Percentiles rank a stretch among this genome's conserved stretches.
These are phyloP conservation scores for Backusella liffmaniae DNA, from an alignment of 192 early-diverging fungal species.

Conservation along the genomic window DNA sequence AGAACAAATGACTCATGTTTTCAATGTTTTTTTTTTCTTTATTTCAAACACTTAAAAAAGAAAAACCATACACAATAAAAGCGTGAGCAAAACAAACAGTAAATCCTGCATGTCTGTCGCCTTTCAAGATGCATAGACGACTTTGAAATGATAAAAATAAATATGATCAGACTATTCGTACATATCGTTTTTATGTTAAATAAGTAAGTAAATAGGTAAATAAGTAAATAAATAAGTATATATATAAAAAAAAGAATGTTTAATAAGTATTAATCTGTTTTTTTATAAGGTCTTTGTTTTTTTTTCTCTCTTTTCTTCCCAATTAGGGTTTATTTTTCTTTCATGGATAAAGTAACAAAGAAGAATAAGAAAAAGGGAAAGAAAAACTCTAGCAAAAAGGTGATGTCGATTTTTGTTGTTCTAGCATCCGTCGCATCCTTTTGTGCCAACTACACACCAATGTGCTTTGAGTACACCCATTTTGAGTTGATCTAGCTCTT, in stretches of 20 bases:
- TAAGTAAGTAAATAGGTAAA: neutral
- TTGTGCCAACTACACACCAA: neutral
- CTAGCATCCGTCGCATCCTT: neutral
- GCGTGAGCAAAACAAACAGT: neutral
- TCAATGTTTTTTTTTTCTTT: neutral
- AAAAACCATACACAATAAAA: neutral
- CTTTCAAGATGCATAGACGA: neutral
- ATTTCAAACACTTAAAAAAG: neutral
- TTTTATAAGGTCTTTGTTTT: neutral
- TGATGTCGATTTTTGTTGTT: neutral
- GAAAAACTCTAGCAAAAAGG: neutral
- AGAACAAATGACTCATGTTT: neutral
- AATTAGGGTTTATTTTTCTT: neutral
- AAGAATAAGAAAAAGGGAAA: neutral
- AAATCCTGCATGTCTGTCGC: neutral
- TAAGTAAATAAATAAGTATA: conserved; percentile 5
- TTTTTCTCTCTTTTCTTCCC: neutral
- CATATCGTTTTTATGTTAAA: conserved; percentile 8
- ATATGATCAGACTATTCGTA: neutral
- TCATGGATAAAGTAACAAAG: neutral
- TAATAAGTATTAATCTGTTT: neutral
- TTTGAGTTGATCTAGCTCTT: neutral
- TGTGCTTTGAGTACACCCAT: neutral
- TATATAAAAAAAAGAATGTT: neutral
- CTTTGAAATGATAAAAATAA: neutral